Evolutionary conservation across 2,329 filamentous ascomycete genomes (phyloP), one percentile per base, ranked within the genome.

Genomic region (Fusarium proliferatum): DNA sequence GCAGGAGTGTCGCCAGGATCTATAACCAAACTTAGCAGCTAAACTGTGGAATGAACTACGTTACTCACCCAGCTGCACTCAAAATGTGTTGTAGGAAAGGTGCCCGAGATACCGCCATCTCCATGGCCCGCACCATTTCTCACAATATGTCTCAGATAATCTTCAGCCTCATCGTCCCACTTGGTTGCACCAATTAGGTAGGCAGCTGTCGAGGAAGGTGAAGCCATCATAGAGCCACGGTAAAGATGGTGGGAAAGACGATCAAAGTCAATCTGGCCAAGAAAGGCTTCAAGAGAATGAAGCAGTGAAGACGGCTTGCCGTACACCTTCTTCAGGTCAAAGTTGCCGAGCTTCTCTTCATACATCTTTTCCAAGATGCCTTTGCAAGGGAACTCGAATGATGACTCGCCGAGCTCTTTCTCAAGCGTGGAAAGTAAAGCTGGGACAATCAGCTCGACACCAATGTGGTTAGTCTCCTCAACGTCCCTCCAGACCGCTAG

Each of bases 151-250:
- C 21, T 43, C 5, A 64, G 23, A 2, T 64, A 60, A 7, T 17
- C 2, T 17, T 64, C 61, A n/a, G 55, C 61, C 23, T 43, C 23
- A 1, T 60, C 55, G 4, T 59, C 30, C 61, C 61, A 64, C 6
- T 39, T n/a, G 1, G 33, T 33, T 28, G 55, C 38, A 3, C 26
- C 55, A 7, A 64, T 64, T 0, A 64, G 28, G 16, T 39, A 64
- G 0, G 61, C 45, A 2, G 55, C 61, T 1, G 55, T 64, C 4
- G 61, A 64, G 2, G 61, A 64, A 19, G 61, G 55, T 1, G 46
- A 64, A 1, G 55, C 61, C 26, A 64, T 26, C 61, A 64, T 64
- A 3, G 61, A 64, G 6, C 61, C 61, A 21, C n/a, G 46, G 4
- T 45, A 52, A 3, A 64, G 38, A n/a, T 52, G 39, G 4, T 60